Percentiles rank a stretch among this genome's conserved stretches.
Conservation (phyloP, 495 filamentous ascomycete species). For the Penicillium longicatenatum region DNA sequence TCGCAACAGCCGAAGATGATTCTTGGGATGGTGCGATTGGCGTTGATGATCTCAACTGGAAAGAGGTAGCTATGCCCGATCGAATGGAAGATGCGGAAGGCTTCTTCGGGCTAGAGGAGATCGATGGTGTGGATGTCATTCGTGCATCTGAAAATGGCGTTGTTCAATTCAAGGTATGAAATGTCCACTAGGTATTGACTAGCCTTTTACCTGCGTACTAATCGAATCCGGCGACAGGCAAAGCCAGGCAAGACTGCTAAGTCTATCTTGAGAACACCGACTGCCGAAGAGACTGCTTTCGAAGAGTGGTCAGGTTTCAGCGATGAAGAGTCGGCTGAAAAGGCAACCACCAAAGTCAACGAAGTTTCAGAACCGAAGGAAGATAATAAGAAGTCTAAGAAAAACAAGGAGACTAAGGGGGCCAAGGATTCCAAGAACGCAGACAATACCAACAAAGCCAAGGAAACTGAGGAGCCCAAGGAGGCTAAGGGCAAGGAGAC, state of each 20-base stretch:
- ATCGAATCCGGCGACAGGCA: slow-evolving; percentile 24
- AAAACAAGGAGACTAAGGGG: slow-evolving; percentile 20
- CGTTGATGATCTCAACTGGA: slow-evolving; percentile 78
- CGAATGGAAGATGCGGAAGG: slow-evolving; percentile 90
- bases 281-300: slow-evolving; percentile 31
- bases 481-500: slow-evolving; percentile 23
- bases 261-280: slow-evolving; percentile 32
- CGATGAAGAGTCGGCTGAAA: slow-evolving; percentile 39
- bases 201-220: neutral
- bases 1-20: slow-evolving; percentile 17
- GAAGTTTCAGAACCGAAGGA: slow-evolving; percentile 24
- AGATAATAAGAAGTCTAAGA: slow-evolving; percentile 15
- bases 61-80: slow-evolving; percentile 78
- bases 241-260: slow-evolving; percentile 40
- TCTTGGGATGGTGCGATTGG: slow-evolving; percentile 33
- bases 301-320: slow-evolving; percentile 60
- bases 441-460: slow-evolving; percentile 25
- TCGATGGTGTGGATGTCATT: slow-evolving; percentile 85
- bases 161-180: slow-evolving; percentile 51
- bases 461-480: slow-evolving; percentile 17
- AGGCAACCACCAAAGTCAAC: slow-evolving; percentile 22
- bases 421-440: slow-evolving; percentile 18
- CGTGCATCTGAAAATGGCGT: slow-evolving; percentile 37
- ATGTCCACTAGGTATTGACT: neutral
- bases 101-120: slow-evolving; percentile 90